These are phyloP conservation scores for Blumeria hordei DNA, from an alignment of 2,329 filamentous ascomycete genomes.

Conservation along the genomic window DNA sequence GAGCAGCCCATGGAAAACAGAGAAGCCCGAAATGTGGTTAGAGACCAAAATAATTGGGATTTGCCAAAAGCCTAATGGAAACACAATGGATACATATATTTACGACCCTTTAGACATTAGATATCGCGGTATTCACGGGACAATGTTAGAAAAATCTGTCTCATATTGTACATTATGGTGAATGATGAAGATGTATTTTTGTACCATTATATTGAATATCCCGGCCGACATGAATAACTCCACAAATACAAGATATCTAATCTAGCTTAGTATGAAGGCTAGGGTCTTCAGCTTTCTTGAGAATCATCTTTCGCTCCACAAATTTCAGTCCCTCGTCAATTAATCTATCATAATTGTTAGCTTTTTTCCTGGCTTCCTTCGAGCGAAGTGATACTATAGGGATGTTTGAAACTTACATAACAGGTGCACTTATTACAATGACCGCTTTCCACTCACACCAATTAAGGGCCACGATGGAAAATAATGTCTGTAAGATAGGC, in stretches of 20 bases:
- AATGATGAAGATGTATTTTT: too few species aligned
- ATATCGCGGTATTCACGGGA: too few species aligned
- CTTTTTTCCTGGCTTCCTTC: not conserved
- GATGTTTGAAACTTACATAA: slow-evolving; percentile 42
- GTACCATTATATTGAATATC: too few species aligned
- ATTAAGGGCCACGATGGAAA: slow-evolving; percentile 74
- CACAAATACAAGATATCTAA: slow-evolving; percentile 4
- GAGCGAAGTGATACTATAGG: not conserved
- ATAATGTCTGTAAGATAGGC: slow-evolving; percentile 67
- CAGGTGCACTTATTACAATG: slow-evolving; percentile 63
- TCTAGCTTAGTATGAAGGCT: slow-evolving; percentile 13
- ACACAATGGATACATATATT: too few species aligned
- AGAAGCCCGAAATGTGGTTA: too few species aligned
- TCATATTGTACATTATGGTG: too few species aligned
- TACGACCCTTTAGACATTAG: too few species aligned
- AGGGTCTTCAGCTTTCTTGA: slow-evolving; percentile 13
- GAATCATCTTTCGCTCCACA: slow-evolving; percentile 28
- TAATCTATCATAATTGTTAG: slow-evolving; percentile 19
- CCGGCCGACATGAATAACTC: too few species aligned
- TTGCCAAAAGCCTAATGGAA: too few species aligned
- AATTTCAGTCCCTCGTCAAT: slow-evolving; percentile 47
- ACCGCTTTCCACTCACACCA: slow-evolving; percentile 84
- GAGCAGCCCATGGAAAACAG: too few species aligned
- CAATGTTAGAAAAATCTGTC: too few species aligned
- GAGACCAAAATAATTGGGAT: too few species aligned